phyloP scores from a whole-genome alignment of 1,284 basidiomycete genomes.

The Trametes pubescens region DNA sequence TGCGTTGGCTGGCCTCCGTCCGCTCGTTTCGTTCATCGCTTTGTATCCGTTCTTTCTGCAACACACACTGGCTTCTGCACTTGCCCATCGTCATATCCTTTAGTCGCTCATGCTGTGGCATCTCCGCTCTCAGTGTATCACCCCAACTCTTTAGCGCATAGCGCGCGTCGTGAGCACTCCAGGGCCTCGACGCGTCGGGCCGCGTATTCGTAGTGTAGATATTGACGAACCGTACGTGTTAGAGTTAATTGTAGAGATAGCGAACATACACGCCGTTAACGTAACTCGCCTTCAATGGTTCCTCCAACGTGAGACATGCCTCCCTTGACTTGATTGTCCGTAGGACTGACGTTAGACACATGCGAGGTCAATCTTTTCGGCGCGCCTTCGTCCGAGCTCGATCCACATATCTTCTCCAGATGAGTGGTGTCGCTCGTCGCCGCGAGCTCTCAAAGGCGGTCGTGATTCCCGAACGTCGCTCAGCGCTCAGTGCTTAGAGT shows the following conservation, averaged over 20 bases:
- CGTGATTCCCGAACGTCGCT: no score
- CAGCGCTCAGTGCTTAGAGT: no score
- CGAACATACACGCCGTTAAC: not conserved
- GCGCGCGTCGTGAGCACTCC: not conserved
- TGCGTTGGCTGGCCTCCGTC: not conserved
- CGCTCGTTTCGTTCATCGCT: slow-evolving; percentile 7
- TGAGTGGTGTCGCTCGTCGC: no score
- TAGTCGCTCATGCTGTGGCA: not conserved
- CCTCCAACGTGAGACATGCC: not conserved
- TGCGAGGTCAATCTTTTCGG: no score
- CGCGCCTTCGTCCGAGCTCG: no score
- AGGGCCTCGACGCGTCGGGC: not conserved
- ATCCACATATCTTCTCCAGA: no score
- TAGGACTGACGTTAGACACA: no score
- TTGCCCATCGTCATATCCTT: not conserved
- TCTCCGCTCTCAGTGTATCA: not conserved
- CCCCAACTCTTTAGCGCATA: not conserved
- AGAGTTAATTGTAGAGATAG: slow-evolving; percentile 1
- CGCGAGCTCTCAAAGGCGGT: no score
- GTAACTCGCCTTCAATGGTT: not conserved
- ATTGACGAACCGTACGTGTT: slow-evolving; percentile 1
- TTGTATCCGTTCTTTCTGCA: slow-evolving; percentile 4
- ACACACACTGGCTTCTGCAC: not conserved
- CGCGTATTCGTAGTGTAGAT: not conserved
- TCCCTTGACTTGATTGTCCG: not conserved